phyloP scores from a whole-genome alignment of 1,284 basidiomycete species.

The Marasmius fiardii region DNA sequence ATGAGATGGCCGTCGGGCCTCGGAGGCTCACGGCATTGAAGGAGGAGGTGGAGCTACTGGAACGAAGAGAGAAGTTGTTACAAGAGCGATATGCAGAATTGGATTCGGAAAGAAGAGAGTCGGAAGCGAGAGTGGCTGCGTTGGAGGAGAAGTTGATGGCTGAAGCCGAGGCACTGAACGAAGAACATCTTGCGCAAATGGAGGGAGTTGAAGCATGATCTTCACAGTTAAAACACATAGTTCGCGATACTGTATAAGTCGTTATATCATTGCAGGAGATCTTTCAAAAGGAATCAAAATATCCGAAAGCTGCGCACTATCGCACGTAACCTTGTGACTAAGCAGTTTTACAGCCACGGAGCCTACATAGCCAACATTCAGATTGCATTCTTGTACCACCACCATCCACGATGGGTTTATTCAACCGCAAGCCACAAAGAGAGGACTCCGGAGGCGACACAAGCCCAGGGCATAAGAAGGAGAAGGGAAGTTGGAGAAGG shows the following conservation, averaged over 20 bases:
- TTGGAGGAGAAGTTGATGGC: conserved; percentile 77
- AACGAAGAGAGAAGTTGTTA: conserved; percentile 70
- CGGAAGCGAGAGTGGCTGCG: conserved; percentile 53
- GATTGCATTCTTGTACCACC: background rate
- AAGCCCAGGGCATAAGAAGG: conserved; percentile 57
- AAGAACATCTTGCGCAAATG: conserved; percentile 64
- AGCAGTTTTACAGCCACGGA: background rate
- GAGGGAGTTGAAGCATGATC: conserved; percentile 32
- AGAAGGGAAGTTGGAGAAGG: conserved; percentile 83
- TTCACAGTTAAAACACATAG: conserved; percentile 7
- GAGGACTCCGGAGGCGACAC: conserved; percentile 31
- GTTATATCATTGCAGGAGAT: conserved; percentile 15
- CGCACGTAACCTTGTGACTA: background rate
- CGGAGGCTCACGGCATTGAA: conserved; percentile 70
- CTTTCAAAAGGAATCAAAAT: background rate
- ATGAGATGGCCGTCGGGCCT: conserved; percentile 76
- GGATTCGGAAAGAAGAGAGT: conserved; percentile 67
- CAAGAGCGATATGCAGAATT: conserved; percentile 86
- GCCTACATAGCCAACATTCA: background rate
- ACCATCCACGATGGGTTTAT: conserved; percentile 45
- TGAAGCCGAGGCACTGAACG: conserved; percentile 81
- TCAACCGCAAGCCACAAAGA: conserved; percentile 46
- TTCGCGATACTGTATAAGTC: no score
- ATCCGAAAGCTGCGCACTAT: no score
- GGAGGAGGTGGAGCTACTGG: conserved; percentile 82